Percentiles rank a stretch among this genome's conserved stretches.
Evolutionary conservation across 176 grass and related monocot genomes (phyloP).

Genomic region (Stipa capillata): DNA sequence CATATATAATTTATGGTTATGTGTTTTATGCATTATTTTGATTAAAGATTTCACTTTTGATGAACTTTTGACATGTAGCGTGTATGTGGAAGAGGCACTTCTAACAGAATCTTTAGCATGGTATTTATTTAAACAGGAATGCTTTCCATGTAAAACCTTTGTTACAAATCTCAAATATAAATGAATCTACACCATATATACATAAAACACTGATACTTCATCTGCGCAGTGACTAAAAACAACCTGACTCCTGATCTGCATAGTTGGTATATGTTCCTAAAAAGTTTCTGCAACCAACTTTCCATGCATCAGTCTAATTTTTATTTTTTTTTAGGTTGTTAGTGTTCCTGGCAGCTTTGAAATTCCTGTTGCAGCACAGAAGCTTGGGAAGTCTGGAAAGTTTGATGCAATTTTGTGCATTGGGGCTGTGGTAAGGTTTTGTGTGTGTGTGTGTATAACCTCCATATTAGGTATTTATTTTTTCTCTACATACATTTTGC

Average conservation of each 20-base stretch:
- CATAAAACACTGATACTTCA: too few relatives aligned
- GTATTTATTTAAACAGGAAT: not conserved
- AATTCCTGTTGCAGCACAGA: constrained; percentile 83
- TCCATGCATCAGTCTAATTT: not conserved
- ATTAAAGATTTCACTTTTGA: not conserved
- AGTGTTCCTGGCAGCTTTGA: constrained; percentile 97
- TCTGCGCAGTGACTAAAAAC: too few relatives aligned
- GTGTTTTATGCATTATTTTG: not conserved
- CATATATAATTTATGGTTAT: not conserved
- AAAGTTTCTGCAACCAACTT: not conserved
- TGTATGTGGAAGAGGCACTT: not conserved
- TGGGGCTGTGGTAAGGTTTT: constrained; percentile 77
- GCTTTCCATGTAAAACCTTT: not conserved
- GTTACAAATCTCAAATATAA: not conserved
- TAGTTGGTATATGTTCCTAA: too few relatives aligned
- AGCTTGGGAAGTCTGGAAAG: constrained; percentile 78
- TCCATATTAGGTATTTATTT: not conserved
- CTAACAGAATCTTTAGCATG: not conserved
- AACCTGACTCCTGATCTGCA: too few relatives aligned
- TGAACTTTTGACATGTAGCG: not conserved
- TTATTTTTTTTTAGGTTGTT: constrained; percentile 60
- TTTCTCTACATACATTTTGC: too few relatives aligned
- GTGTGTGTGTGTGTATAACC: not conserved
- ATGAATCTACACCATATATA: not conserved
- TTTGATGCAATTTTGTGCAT: constrained; percentile 95